Percentiles rank a stretch among this genome's conserved stretches.
Evolutionary conservation across 2,329 filamentous ascomycete species (phyloP).

Genomic region (Aureobasidium vineae): DNA sequence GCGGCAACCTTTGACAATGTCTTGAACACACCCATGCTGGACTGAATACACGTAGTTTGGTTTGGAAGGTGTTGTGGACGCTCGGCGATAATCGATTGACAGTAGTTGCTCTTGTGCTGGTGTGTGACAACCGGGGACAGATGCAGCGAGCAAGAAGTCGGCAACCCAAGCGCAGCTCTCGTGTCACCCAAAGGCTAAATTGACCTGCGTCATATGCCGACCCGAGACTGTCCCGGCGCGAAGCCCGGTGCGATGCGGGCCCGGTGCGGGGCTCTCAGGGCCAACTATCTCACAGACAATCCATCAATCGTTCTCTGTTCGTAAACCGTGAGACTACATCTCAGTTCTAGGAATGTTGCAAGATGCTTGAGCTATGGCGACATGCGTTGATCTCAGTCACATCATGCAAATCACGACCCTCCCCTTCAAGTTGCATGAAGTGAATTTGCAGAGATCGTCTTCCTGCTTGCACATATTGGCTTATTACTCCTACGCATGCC

Average conservation of each 20-base stretch:
- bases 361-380: slow-evolving; percentile 1
- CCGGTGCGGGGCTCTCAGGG: not conserved
- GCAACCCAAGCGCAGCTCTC: not conserved
- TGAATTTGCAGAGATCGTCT: not conserved
- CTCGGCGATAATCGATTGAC: not conserved
- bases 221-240: not conserved
- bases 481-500: not conserved
- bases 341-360: not conserved
- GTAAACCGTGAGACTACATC: too few species aligned
- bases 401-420: not conserved
- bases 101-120: not conserved
- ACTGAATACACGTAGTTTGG: not conserved
- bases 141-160: slow-evolving; percentile 7
- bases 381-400: not conserved
- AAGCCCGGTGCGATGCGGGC: not conserved
- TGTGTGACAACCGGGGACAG: not conserved
- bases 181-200: not conserved
- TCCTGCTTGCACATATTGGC: not conserved
- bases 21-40: slow-evolving; percentile 37
- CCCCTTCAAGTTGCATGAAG: not conserved
- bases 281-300: not conserved
- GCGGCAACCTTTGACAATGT: slow-evolving; percentile 36
- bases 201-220: slow-evolving; percentile 17
- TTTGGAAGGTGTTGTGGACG: not conserved
- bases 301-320: not conserved